A percentile compares a stretch with the other conserved stretches of the same genome.
Evolutionary conservation across 352 stramenopile genomes (phyloP).

Genomic region (Phytophthora macrochlamydospora): DNA sequence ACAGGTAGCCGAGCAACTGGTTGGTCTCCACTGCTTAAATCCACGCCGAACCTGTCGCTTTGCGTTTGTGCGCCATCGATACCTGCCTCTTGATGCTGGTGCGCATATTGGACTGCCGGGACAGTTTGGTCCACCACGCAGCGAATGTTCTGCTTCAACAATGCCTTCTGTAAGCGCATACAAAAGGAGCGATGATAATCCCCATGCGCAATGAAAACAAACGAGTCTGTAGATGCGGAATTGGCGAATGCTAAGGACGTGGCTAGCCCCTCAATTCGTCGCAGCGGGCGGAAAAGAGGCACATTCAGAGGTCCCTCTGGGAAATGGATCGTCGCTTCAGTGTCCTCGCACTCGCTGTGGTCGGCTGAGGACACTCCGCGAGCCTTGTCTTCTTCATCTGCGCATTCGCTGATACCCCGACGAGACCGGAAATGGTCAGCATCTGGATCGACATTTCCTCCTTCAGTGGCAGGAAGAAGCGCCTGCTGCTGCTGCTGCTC

Average conservation of each 20-base stretch:
- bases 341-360: constrained; percentile 21
- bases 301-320: constrained; percentile 23
- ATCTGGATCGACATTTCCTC: constrained; percentile 10
- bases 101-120: constrained; percentile 52
- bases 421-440: constrained; percentile 4
- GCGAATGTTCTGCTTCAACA: constrained; percentile 64
- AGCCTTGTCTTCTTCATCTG: constrained; percentile 26
- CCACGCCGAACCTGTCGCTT: constrained; percentile 14
- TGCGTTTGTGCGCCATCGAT: constrained; percentile 5
- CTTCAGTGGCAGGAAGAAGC: constrained; percentile 34
- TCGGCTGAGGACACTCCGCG: constrained; percentile 12
- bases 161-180: constrained; percentile 51
- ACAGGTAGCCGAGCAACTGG: constrained; percentile 35
- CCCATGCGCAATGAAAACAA: constrained; percentile 79
- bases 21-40: constrained; percentile 13
- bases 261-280: constrained; percentile 24
- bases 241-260: constrained; percentile 28
- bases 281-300: constrained; percentile 23
- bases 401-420: constrained; percentile 19
- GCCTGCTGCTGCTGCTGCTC: constrained; percentile 28
- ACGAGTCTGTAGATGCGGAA: constrained; percentile 30
- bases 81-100: constrained; percentile 23
- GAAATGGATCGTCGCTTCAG: constrained; percentile 21
- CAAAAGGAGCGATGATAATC: constrained; percentile 79
- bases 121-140: constrained; percentile 61